Conservation (phyloP, 2,329 filamentous ascomycete genomes). For the Aureobasidium pullulans region DNA sequence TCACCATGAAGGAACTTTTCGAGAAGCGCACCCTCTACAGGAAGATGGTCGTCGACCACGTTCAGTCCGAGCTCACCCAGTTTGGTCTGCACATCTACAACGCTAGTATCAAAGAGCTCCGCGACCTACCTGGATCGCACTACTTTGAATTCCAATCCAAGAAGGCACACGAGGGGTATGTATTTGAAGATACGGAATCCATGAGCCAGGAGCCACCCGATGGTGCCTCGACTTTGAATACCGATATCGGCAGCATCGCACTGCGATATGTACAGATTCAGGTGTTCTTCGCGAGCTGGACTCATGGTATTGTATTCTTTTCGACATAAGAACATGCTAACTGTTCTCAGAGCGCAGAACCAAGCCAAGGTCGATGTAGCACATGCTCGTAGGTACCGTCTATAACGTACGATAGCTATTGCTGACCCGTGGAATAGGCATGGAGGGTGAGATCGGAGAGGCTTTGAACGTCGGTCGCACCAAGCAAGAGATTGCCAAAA, state of each 20-base stretch:
- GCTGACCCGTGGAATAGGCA: constrained; percentile 20
- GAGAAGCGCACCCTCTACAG: constrained; percentile 71
- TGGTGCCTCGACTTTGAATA: too few relatives aligned
- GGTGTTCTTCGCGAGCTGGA: too few relatives aligned
- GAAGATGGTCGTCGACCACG: constrained; percentile 54
- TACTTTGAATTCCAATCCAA: constrained; percentile 77
- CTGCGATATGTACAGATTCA: too few relatives aligned
- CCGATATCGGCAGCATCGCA: too few relatives aligned
- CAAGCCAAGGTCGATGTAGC: constrained; percentile 61
- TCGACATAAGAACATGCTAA: too few relatives aligned
- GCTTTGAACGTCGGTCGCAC: constrained; percentile 71
- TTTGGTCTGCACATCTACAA: constrained; percentile 65
- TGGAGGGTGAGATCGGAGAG: constrained; percentile 66
- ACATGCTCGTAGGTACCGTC: constrained; percentile 34
- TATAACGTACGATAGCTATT: not conserved
- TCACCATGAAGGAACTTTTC: constrained; percentile 93
- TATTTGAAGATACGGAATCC: too few relatives aligned
- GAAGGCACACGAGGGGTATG: constrained; percentile 69
- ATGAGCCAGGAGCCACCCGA: too few relatives aligned
- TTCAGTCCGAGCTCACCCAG: constrained; percentile 70
- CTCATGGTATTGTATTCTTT: too few relatives aligned
- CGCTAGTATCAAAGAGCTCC: constrained; percentile 78
- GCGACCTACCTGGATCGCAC: constrained; percentile 71
- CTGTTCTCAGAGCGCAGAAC: constrained; percentile 52
- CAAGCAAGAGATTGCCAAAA: constrained; percentile 81